Evolutionary conservation across 192 early-diverging fungal genomes (phyloP), one percentile per base, ranked within the genome.

Genomic region (Gorgonomyces haynaldii): DNA sequence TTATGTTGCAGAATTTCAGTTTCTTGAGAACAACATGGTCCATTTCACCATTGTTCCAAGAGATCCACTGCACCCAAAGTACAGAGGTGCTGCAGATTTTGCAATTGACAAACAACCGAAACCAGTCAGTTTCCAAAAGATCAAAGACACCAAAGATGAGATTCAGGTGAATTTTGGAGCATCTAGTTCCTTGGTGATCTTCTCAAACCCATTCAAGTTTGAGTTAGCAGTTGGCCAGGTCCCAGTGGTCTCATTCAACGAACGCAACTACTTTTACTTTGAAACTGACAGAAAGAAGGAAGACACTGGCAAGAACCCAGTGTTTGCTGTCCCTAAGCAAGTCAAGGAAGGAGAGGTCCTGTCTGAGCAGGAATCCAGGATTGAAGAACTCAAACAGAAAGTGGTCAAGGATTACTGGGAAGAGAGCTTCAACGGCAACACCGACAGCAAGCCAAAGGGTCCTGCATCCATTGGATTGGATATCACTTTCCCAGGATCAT

Each of bases 391-490:
- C 12, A 63, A 71, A 16, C 54, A 76, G 22, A 54, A 57, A 22
- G 29, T 70, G 5, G 64, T 68, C 8, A 61, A 69, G 17, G 79
- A 74, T 50, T 52, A 77, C 42, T 90, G 92, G 89, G 78, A 86
- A 45, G 96, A 99, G 56, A 63, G 67, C n/a, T 99, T 97, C 69
- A 81, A 78, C 50, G 65, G 81, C 0, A 83, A 81, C 69, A 78
- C 70, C 8, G 96, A 99, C 63, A 68, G 81, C n/a, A 99, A 99
- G 67, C 93, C 93, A 5, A 70, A 81, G 56, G 96, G 86, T 84
- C 67, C 28, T 22, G 16, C 4, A 47, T 96, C 94, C 0, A 78
- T 96, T 63, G 94, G 85, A 12, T 60, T 99, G 52, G 96, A 99
- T 62, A 71, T 99, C 16, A 64, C 74, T 10, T 99, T 99, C 61